Conservation (phyloP, 2,329 filamentous ascomycete species). For the Leptographium radiaticola region DNA sequence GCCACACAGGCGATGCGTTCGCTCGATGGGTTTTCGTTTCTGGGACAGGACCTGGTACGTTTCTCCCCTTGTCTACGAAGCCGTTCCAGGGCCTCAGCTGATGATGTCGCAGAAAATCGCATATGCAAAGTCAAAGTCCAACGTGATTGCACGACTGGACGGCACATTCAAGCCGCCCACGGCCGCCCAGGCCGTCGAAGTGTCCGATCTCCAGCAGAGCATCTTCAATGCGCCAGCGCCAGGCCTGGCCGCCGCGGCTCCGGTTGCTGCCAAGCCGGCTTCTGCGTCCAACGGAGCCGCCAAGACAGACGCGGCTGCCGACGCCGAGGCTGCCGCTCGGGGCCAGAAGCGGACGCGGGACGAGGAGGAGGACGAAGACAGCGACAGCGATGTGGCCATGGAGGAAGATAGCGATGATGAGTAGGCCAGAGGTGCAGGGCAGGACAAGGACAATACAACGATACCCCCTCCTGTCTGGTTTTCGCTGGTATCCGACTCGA, state of each 20-base stretch:
- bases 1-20: conserved; percentile 88
- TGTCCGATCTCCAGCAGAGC: conserved; percentile 64
- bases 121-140: conserved; percentile 82
- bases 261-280: conserved; percentile 16
- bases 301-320: neutral
- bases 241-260: conserved; percentile 30
- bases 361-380: conserved; percentile 52
- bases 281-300: neutral
- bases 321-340: conserved; percentile 16
- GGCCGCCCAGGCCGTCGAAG: conserved; percentile 40
- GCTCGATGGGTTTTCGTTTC: conserved; percentile 73
- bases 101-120: conserved; percentile 55
- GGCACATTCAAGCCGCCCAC: conserved; percentile 69
- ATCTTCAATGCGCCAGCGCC: conserved; percentile 61
- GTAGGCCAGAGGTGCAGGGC: conserved; percentile 16
- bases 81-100: too few relatives aligned
- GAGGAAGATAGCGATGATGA: conserved; percentile 65
- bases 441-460: neutral
- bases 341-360: conserved; percentile 61
- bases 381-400: conserved; percentile 48
- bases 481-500: neutral
- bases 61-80: neutral
- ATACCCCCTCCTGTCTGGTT: neutral
- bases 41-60: conserved; percentile 71
- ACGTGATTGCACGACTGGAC: conserved; percentile 81